Evolutionary conservation across 225 moss, liverwort and hornwort genomes (phyloP).

Genomic region (Lunularia cruciata): DNA sequence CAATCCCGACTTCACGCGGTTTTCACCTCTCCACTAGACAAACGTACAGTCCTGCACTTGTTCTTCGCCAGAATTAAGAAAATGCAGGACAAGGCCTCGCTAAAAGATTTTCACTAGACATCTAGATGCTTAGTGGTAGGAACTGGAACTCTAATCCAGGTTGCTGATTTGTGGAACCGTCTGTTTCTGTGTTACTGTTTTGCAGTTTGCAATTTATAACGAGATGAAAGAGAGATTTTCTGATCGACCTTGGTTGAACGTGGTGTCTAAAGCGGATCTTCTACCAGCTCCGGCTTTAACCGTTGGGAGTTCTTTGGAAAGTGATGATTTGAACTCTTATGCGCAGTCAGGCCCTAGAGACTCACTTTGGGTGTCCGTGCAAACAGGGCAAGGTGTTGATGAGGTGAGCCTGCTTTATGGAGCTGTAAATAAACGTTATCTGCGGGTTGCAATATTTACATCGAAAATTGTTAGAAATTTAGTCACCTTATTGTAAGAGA

Average conservation of each 20-base stretch:
- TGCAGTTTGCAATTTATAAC: slow-evolving; percentile 71
- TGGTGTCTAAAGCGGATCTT: slow-evolving; percentile 92
- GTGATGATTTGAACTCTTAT: slow-evolving; percentile 52
- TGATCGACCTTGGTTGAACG: slow-evolving; percentile 93
- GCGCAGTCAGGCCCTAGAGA: slow-evolving; percentile 58
- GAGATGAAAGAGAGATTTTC: slow-evolving; percentile 64
- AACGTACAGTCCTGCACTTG: too few relatives aligned
- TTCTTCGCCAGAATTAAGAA: too few relatives aligned
- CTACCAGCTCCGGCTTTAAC: slow-evolving; percentile 41
- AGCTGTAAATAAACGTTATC: not conserved
- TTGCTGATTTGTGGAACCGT: not conserved
- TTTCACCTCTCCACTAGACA: too few relatives aligned
- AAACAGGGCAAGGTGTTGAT: slow-evolving; percentile 69
- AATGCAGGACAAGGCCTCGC: too few relatives aligned
- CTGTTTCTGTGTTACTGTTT: slow-evolving; percentile 7
- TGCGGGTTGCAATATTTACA: too few relatives aligned
- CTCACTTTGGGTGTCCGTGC: slow-evolving; percentile 79
- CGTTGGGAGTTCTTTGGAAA: slow-evolving; percentile 13
- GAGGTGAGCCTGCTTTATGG: slow-evolving; percentile 49
- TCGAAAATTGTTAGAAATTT: too few relatives aligned
- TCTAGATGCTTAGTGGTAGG: too few relatives aligned
- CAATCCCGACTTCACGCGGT: too few relatives aligned
- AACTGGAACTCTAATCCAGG: not conserved
- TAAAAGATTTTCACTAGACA: too few relatives aligned
- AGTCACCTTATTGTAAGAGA: too few relatives aligned